Evolutionary conservation across 2,329 filamentous ascomycete genomes (phyloP).

Genomic region (Hymenoscyphus occultus): DNA sequence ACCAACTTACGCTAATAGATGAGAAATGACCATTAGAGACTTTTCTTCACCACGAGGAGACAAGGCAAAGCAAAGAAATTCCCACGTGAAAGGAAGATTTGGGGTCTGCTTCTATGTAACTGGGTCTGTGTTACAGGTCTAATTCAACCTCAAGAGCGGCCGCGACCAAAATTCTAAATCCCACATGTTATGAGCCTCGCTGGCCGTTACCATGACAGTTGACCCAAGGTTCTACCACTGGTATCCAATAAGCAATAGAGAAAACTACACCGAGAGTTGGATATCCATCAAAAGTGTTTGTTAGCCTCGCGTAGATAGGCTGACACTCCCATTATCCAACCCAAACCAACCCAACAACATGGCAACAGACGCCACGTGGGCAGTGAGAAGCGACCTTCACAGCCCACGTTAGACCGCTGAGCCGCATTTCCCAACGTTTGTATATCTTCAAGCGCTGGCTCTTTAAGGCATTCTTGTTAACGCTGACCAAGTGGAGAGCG

Average conservation of each 20-base stretch:
- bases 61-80: too few species aligned
- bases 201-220: not conserved
- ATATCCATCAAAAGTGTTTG: not conserved
- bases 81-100: not conserved
- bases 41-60: too few species aligned
- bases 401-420: not conserved
- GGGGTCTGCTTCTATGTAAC: not conserved
- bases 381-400: not conserved
- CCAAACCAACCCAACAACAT: too few species aligned
- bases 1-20: too few species aligned
- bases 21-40: too few species aligned
- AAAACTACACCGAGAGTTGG: not conserved
- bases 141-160: not conserved
- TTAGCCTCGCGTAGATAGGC: not conserved
- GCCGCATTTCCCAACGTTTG: not conserved
- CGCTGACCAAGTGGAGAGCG: not conserved
- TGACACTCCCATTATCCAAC: not conserved
- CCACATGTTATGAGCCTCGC: not conserved
- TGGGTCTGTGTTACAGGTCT: not conserved
- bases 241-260: not conserved
- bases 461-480: not conserved
- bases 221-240: not conserved
- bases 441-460: not conserved
- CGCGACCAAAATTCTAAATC: not conserved
- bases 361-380: not conserved